A percentile compares a stretch with the other conserved stretches of the same genome.
Conservation (phyloP, 176 grass and related monocot species). For the Eremochloa ophiuroides region DNA sequence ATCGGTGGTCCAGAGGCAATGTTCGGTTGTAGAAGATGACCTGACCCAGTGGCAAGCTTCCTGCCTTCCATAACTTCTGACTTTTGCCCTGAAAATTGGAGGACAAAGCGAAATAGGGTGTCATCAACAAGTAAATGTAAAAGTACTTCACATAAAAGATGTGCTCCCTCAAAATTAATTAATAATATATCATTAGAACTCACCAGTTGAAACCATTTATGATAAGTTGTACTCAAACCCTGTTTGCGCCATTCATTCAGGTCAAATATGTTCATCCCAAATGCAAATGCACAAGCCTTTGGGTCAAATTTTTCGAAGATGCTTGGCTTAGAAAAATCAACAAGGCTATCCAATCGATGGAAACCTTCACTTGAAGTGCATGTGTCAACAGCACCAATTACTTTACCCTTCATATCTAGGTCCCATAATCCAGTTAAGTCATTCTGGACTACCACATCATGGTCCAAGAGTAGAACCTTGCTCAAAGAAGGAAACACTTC, state of each 20-base stretch:
- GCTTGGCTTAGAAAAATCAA: conserved; percentile 67
- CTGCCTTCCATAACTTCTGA: conserved; percentile 56
- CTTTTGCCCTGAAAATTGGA: conserved; percentile 54
- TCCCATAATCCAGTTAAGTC: conserved; percentile 60
- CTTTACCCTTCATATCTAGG: conserved; percentile 61
- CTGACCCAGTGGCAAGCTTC: conserved; percentile 71
- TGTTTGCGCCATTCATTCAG: conserved; percentile 68
- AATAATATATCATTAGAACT: conserved; percentile 6
- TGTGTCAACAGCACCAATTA: conserved; percentile 61
- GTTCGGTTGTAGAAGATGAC: conserved; percentile 78
- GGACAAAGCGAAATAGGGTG: neutral
- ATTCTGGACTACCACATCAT: conserved; percentile 84
- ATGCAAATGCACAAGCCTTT: conserved; percentile 64
- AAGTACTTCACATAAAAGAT: neutral
- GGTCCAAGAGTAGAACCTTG: conserved; percentile 84
- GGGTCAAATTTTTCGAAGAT: conserved; percentile 50
- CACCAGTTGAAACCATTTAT: conserved; percentile 74
- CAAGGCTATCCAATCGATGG: conserved; percentile 48
- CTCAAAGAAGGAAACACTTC: conserved; percentile 75
- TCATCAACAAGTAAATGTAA: neutral
- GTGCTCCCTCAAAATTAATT: neutral
- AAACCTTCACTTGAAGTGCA: conserved; percentile 36
- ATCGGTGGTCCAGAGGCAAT: conserved; percentile 53
- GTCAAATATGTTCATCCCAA: conserved; percentile 87
- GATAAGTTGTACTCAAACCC: conserved; percentile 43